Percentiles rank a stretch among this genome's conserved stretches.
These are phyloP conservation scores for Rubia balearica DNA, from an alignment of 305 asterid genomes.

Conservation along the genomic window DNA sequence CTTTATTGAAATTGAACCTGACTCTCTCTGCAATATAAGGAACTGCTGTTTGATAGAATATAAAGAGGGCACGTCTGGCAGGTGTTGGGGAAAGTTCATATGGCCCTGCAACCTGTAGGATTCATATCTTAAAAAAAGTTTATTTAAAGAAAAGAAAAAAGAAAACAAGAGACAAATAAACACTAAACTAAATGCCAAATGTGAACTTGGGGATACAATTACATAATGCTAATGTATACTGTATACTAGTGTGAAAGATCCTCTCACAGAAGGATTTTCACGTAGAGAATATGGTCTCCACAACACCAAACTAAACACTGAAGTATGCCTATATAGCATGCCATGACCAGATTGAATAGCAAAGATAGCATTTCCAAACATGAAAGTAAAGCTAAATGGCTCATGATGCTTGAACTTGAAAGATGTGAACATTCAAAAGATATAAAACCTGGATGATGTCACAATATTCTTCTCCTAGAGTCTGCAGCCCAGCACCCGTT, in stretches of 20 bases:
- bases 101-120: conserved; percentile 73
- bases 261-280: neutral
- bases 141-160: neutral
- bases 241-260: neutral
- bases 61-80: conserved; percentile 87
- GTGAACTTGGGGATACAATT: neutral
- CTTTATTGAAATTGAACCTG: conserved; percentile 39
- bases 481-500: conserved; percentile 95
- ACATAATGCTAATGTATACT: neutral
- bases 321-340: neutral
- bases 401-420: neutral
- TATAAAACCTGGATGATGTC: conserved; percentile 77
- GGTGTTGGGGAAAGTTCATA: conserved; percentile 94
- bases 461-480: conserved; percentile 96
- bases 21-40: conserved; percentile 93
- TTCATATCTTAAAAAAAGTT: neutral
- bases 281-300: neutral
- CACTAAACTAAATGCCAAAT: neutral
- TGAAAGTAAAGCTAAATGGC: neutral
- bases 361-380: neutral
- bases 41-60: conserved; percentile 81
- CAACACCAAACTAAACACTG: conserved; percentile 2
- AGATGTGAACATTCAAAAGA: conserved; percentile 9
- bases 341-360: neutral
- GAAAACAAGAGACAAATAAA: neutral